Base-by-base conservation (phyloP, 495 filamentous ascomycete genomes). In the Tuber aestivum region DNA sequence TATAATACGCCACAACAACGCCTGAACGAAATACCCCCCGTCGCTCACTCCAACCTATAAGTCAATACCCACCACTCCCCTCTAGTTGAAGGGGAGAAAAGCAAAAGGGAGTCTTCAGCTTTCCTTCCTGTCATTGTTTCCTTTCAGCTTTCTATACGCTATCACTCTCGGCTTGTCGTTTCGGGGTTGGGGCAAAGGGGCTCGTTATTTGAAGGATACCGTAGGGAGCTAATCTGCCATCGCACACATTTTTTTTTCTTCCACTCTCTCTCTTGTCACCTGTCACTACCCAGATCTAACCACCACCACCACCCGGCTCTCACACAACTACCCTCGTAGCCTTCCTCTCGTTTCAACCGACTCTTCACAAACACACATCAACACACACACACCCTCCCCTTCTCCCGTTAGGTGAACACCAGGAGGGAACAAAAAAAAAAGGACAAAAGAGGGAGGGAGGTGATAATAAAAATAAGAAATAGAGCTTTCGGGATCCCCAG, bases 351-450 rank as follows among this genome's bases (percentile, higher is more conserved):
- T 78, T 75, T 79, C 72, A 74, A 65, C 73, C 72, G 44, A 77
- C 77, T 71, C 76, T 42, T 79, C 77, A 71, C 78, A 69, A 45
- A 70, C 76, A 75, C 41, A 71, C 41, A 74, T 69, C 78, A 76
- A 74, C 69, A 71, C 44, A 42, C 44, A 42, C 42, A 76, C 45
- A 70, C 65, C 41, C 72, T 35, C 76, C 44, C 72, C 72, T 70
- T 76, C 50, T 70, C 44, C 70, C 10, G 32, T 48, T 37, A 38
- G 41, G 35, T 56, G 68, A 48, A 18, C 42, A 38, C 61, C 41
- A 70, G 50, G 48, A n/a, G 12, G 48, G 41, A 45, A 41, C 78
- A 69, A 70, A 16, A 70, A 72, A 37, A 70, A 70, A 48, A 40
- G n/a, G 41, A 50, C 70, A 50, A 45, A 75, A 42, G 23, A 42